Percentiles rank a stretch among this genome's conserved stretches.
Evolutionary conservation across 768 basidiomycete species (phyloP).

Genomic region (Gymnopilus dilepis): DNA sequence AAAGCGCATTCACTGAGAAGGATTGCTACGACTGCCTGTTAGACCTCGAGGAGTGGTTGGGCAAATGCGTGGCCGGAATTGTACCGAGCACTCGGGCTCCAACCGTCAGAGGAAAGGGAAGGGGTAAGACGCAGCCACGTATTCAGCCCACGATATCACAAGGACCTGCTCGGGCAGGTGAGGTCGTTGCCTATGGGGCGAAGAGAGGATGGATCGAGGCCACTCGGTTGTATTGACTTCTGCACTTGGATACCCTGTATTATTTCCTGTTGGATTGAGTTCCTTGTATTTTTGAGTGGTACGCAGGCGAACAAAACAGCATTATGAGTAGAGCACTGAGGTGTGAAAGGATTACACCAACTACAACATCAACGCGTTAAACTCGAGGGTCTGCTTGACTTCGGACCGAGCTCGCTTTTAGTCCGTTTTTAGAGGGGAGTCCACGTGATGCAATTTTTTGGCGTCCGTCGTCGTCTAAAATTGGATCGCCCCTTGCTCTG

Average conservation of each 20-base stretch:
- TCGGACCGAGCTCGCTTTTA: too few relatives aligned
- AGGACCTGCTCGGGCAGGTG: conserved; percentile 55
- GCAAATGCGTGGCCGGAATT: conserved; percentile 46
- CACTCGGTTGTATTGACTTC: conserved; percentile 24
- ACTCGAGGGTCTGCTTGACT: too few relatives aligned
- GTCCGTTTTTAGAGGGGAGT: too few relatives aligned
- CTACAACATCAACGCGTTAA: too few relatives aligned
- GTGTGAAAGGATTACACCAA: too few relatives aligned
- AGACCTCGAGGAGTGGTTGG: conserved; percentile 67
- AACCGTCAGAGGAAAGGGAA: conserved; percentile 40
- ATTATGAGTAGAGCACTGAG: too few relatives aligned
- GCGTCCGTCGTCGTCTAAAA: not conserved
- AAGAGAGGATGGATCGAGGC: conserved; percentile 65
- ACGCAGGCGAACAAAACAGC: too few relatives aligned
- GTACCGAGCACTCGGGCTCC: conserved; percentile 33
- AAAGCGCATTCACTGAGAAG: conserved; percentile 59
- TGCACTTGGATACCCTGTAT: conserved; percentile 9
- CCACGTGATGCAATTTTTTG: conserved; percentile 10
- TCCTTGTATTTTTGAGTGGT: not conserved
- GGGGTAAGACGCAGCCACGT: conserved; percentile 33
- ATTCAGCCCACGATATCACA: conserved; percentile 24
- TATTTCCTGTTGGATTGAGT: not conserved
- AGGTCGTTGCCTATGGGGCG: conserved; percentile 65
- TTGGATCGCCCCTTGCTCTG: not conserved
- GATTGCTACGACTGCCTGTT: conserved; percentile 73